Base-by-base conservation (phyloP, 2,329 filamentous ascomycete genomes). In the Grosmannia serpens region DNA sequence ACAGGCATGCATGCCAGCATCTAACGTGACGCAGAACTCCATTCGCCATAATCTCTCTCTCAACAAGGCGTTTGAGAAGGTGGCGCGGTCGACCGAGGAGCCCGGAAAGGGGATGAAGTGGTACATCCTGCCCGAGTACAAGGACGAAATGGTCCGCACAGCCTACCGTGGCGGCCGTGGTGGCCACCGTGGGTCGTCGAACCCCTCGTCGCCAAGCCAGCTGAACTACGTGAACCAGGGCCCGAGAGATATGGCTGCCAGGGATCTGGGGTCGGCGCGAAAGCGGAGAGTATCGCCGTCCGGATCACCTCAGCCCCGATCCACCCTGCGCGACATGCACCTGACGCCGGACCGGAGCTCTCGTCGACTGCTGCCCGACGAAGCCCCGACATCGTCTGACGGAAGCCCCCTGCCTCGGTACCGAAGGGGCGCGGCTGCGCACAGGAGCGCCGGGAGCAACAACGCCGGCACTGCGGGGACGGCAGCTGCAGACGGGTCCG, bases 21-120 rank as follows among this genome's bases (percentile, higher is more conserved):
- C 50, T 52, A 52, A 52, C 50, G 15, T n/a, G 47, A 8, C 66
- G 2, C 44, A 90, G 84, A 99, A 99, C 70, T 96, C 91, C 0
- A 99, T 99, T 64, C 86, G 94, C 15, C 94, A 99, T 70, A 99
- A 99, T 66, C 73, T 99, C 17, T 97, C 94, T 1, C 74, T 99
- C 49, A 97, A 95, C 71, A 96, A 96, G 70, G 85, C 87, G 0
- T 99, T 99, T 67, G 86, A 91, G 65, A 99, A 99, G 71, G 88
- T 96, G 10, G 88, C 94, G 3, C 86, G 94, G 53, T 86, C 89
- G 20, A 96, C 91, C 0, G 90, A 97, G 65, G 94, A 99, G 70
- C 94, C 94, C 26, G 94, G 94, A 15, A 99, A 99, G 70, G 94
- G 94, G 31, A 97, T 96, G 91, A 97, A 97, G 70, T 99, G 94